Evolutionary conservation across 1,139 yeast genomes (phyloP).

Genomic region (Tardiomyces blankii): DNA sequence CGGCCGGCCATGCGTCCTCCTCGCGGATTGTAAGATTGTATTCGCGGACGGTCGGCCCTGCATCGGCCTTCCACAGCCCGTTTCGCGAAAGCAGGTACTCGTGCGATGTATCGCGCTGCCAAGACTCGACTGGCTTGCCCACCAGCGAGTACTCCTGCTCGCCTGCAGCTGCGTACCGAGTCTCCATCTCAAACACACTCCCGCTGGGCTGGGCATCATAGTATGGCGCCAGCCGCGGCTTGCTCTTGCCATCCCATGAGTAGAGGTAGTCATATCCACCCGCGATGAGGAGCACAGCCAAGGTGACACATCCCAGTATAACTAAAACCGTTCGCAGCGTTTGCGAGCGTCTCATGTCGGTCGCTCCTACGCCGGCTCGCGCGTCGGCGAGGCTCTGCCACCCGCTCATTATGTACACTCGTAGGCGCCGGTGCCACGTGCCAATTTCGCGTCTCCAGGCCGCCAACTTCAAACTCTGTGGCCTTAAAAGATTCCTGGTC

Average conservation of each 20-base stretch:
- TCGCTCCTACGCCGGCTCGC: too few species aligned
- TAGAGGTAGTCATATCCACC: neutral
- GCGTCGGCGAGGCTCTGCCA: too few species aligned
- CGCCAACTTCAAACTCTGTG: too few species aligned
- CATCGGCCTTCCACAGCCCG: constrained; percentile 13
- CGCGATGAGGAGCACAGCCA: neutral
- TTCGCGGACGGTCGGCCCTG: constrained; percentile 16
- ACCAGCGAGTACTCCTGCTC: neutral
- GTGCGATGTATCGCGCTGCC: constrained; percentile 22
- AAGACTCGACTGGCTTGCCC: constrained; percentile 5
- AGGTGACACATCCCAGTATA: too few species aligned
- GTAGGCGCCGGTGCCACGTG: too few species aligned
- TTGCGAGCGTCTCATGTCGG: too few species aligned
- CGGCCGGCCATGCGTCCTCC: constrained; percentile 57
- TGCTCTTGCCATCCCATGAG: neutral
- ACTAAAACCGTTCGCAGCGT: too few species aligned
- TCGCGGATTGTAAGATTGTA: constrained; percentile 58
- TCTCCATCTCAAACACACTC: neutral
- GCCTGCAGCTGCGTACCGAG: neutral
- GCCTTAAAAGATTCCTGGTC: too few species aligned
- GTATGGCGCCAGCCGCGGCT: neutral
- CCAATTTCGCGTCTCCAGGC: too few species aligned
- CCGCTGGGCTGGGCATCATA: neutral
- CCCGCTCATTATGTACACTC: too few species aligned
- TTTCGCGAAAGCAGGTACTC: constrained; percentile 15